phyloP scores from a whole-genome alignment of 768 basidiomycete genomes.

The Steccherinum ochraceum region DNA sequence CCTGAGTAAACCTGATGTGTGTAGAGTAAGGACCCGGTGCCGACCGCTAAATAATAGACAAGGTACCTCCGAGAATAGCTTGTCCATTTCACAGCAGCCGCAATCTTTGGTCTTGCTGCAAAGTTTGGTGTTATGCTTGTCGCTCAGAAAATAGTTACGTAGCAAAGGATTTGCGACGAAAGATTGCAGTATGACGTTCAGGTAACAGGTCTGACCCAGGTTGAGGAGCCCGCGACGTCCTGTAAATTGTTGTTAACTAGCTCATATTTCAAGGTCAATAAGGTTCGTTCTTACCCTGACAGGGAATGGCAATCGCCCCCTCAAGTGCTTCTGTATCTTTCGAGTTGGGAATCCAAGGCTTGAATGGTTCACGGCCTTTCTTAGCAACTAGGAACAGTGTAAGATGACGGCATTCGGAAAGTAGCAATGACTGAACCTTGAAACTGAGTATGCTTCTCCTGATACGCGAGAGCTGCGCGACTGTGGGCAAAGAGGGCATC shows the following conservation, averaged over 20 bases:
- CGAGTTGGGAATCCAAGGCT: slow-evolving; percentile 40
- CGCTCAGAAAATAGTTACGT: slow-evolving; percentile 83
- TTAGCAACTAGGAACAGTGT: slow-evolving; percentile 26
- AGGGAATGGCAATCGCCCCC: slow-evolving; percentile 48
- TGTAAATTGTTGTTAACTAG: slow-evolving; percentile 20
- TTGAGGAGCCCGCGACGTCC: slow-evolving; percentile 83
- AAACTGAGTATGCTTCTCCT: slow-evolving; percentile 58
- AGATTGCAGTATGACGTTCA: slow-evolving; percentile 86
- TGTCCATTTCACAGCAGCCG: slow-evolving; percentile 93
- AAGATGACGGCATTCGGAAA: slow-evolving; percentile 8
- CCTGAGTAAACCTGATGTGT: slow-evolving; percentile 34
- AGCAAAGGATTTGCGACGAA: slow-evolving; percentile 88
- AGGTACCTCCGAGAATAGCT: slow-evolving; percentile 64
- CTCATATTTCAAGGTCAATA: neutral
- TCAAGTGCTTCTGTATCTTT: slow-evolving; percentile 41
- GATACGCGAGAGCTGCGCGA: slow-evolving; percentile 40
- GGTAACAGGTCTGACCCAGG: slow-evolving; percentile 89
- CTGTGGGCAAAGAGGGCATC: slow-evolving; percentile 42
- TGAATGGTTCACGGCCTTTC: slow-evolving; percentile 39
- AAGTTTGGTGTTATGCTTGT: slow-evolving; percentile 73
- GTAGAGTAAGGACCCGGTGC: neutral
- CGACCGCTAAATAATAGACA: neutral
- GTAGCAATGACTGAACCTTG: slow-evolving; percentile 36
- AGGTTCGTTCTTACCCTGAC: slow-evolving; percentile 51
- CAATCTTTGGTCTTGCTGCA: slow-evolving; percentile 73